These are phyloP conservation scores for Sphenostylis stenocarpa DNA, from an alignment of 306 rosid species.

Conservation along the genomic window DNA sequence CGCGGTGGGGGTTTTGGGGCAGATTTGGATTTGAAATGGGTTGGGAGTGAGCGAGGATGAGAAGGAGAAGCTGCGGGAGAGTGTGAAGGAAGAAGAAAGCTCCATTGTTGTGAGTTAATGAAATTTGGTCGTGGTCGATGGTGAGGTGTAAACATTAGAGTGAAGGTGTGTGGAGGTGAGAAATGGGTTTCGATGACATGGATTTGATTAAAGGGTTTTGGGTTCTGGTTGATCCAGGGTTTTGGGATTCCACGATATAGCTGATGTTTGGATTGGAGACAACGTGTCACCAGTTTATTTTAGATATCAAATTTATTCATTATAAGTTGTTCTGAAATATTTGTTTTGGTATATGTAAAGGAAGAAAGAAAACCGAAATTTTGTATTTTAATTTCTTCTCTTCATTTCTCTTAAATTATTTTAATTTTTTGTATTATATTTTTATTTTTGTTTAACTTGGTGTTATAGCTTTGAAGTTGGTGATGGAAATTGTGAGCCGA, in stretches of 20 bases:
- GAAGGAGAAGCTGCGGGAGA: slow-evolving; percentile 47
- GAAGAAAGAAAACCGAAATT: too few species aligned
- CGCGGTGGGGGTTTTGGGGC: slow-evolving; percentile 17
- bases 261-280: not conserved
- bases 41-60: slow-evolving; percentile 53
- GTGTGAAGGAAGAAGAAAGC: slow-evolving; percentile 59
- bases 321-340: too few species aligned
- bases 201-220: not conserved
- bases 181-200: not conserved
- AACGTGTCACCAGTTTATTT: not conserved
- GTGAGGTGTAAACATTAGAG: not conserved
- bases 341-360: too few species aligned
- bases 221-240: not conserved
- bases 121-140: not conserved
- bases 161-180: not conserved
- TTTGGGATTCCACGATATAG: not conserved
- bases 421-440: too few species aligned
- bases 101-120: slow-evolving; percentile 51
- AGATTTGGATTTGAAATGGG: slow-evolving; percentile 37
- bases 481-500: too few species aligned
- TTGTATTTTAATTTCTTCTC: too few species aligned
- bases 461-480: too few species aligned
- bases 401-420: too few species aligned
- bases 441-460: too few species aligned
- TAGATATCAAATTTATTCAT: too few species aligned